Conservation (phyloP, 2,329 filamentous ascomycete genomes). For the Ilyonectria mors-panacis region DNA sequence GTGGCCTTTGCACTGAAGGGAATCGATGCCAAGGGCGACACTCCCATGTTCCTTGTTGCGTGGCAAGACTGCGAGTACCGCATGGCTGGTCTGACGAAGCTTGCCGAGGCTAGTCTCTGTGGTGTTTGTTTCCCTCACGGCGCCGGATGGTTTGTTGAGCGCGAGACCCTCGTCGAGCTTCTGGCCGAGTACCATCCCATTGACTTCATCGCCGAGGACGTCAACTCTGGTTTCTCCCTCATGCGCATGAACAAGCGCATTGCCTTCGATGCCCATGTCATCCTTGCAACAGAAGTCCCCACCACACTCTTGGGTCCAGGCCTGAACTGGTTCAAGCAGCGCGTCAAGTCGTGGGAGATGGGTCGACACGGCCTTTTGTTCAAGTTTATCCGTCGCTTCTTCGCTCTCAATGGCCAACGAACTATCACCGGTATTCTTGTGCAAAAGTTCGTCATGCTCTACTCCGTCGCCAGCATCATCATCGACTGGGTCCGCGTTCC, state of each 20-base stretch:
- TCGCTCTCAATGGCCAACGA: conserved; percentile 22
- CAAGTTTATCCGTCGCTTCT: conserved; percentile 21
- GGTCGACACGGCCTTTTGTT: conserved; percentile 30
- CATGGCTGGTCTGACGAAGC: conserved; percentile 28
- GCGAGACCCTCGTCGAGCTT: conserved; percentile 25
- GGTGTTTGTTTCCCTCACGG: conserved; percentile 30
- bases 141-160: conserved; percentile 30
- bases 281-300: conserved; percentile 26
- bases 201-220: conserved; percentile 31
- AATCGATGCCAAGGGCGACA: conserved; percentile 18
- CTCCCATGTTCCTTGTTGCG: conserved; percentile 16
- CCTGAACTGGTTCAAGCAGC: conserved; percentile 38
- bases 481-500: conserved; percentile 29
- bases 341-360: conserved; percentile 40
- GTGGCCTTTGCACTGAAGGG: conserved; percentile 26
- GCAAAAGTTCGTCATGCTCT: conserved; percentile 28
- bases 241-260: conserved; percentile 27
- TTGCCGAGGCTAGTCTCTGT: conserved; percentile 22
- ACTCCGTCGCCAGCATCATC: conserved; percentile 20
- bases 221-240: conserved; percentile 28
- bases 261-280: conserved; percentile 23
- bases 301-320: conserved; percentile 30
- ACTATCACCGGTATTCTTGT: conserved; percentile 17
- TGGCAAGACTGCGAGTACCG: conserved; percentile 32
- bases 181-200: conserved; percentile 19